Conservation (phyloP, 306 rosid species). For the Cucurbita moschata region DNA sequence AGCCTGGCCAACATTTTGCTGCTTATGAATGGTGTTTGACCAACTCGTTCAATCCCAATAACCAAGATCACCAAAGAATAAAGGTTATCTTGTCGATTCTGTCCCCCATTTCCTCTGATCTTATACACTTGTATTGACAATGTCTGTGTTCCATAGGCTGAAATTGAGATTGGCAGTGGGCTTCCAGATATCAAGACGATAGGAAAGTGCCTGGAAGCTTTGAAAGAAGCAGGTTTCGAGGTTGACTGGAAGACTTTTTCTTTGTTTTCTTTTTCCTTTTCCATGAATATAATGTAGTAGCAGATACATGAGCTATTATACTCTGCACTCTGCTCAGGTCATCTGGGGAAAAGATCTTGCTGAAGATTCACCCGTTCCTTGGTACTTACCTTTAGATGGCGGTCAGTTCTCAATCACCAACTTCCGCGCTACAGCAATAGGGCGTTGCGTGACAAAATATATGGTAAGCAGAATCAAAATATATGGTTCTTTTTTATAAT, state of each 20-base stretch:
- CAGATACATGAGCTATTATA: background rate
- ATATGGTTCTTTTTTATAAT: too few relatives aligned
- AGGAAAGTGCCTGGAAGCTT: constrained; percentile 68
- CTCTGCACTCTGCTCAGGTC: constrained; percentile 27
- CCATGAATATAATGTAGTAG: constrained; percentile 1
- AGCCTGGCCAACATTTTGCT: constrained; percentile 88
- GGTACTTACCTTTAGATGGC: constrained; percentile 88
- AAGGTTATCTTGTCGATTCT: constrained; percentile 31
- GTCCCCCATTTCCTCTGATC: background rate
- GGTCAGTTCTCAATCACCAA: constrained; percentile 71
- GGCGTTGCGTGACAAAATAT: constrained; percentile 65
- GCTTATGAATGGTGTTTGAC: constrained; percentile 98
- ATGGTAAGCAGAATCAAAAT: constrained; percentile 29
- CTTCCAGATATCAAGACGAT: constrained; percentile 85
- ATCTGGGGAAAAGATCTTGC: constrained; percentile 81
- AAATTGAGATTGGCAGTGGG: constrained; percentile 88
- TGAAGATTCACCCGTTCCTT: constrained; percentile 48
- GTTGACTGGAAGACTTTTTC: constrained; percentile 19
- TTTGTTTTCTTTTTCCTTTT: background rate
- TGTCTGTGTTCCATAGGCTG: constrained; percentile 38
- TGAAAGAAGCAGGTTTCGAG: constrained; percentile 92
- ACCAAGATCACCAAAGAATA: constrained; percentile 57
- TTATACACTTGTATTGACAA: background rate
- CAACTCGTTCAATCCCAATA: constrained; percentile 55
- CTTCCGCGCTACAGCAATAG: constrained; percentile 69